Evolutionary conservation across 345 rosid species (phyloP).

Genomic region (Euclidium syriacum): DNA sequence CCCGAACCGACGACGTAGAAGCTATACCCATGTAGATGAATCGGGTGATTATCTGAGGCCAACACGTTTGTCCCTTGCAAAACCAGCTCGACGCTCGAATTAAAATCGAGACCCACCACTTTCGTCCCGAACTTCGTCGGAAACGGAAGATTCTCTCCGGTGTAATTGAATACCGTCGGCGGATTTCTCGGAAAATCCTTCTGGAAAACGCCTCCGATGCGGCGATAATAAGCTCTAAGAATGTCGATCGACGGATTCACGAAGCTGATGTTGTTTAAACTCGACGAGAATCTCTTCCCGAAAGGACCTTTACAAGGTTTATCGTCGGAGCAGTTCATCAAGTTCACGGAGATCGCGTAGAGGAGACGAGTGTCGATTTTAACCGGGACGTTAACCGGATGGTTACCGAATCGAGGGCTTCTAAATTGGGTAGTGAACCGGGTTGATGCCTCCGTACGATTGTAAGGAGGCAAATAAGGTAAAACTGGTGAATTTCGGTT

Average conservation of each 20-base stretch:
- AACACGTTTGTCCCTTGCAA: constrained; percentile 76
- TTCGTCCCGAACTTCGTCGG: constrained; percentile 63
- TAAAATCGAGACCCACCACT: constrained; percentile 66
- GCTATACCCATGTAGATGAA: constrained; percentile 81
- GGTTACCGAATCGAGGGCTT: constrained; percentile 35
- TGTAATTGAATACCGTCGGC: constrained; percentile 40
- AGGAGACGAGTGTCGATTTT: constrained; percentile 29
- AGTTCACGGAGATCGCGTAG: constrained; percentile 44
- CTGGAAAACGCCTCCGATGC: constrained; percentile 65
- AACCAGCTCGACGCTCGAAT: constrained; percentile 63
- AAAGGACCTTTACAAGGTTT: constrained; percentile 78
- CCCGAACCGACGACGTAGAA: constrained; percentile 74
- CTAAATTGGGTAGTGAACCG: constrained; percentile 50
- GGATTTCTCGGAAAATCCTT: constrained; percentile 78
- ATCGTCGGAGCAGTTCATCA: constrained; percentile 61
- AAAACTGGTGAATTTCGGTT: constrained; percentile 35
- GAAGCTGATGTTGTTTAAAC: constrained; percentile 75
- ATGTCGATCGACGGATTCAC: constrained; percentile 55
- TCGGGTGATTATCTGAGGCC: constrained; percentile 67
- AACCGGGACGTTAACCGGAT: constrained; percentile 37
- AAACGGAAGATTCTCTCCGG: constrained; percentile 80
- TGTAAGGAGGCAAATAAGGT: constrained; percentile 69
- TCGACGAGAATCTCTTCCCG: constrained; percentile 72
- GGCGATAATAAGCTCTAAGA: constrained; percentile 75
- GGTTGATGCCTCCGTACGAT: constrained; percentile 69